Conservation (phyloP, 305 asterid species). For the Solanum aculeatissimum region DNA sequence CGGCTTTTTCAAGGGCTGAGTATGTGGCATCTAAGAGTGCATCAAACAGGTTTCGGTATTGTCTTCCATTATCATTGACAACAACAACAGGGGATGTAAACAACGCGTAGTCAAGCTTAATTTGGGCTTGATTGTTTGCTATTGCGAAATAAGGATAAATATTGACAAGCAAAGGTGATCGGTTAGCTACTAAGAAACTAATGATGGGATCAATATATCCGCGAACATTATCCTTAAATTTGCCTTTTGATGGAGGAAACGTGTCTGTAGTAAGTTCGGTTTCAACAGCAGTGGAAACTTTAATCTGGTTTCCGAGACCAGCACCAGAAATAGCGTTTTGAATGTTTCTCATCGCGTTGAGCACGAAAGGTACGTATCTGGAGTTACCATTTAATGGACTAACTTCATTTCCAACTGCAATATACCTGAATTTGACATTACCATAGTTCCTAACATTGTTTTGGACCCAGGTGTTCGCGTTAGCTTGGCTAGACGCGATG, state of each 20-base stretch:
- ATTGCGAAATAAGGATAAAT: conserved; percentile 32
- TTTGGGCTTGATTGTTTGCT: not conserved
- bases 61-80: conserved; percentile 21
- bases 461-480: conserved; percentile 47
- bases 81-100: conserved; percentile 12
- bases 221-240: conserved; percentile 14
- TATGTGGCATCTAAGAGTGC: conserved; percentile 39
- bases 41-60: conserved; percentile 29
- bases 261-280: conserved; percentile 19
- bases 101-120: conserved; percentile 31
- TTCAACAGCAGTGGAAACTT: conserved; percentile 32
- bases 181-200: conserved; percentile 10
- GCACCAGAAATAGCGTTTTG: conserved; percentile 22
- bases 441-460: conserved; percentile 27
- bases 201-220: conserved; percentile 19
- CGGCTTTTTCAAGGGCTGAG: conserved; percentile 37
- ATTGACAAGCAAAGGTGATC: conserved; percentile 26
- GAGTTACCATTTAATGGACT: conserved; percentile 16
- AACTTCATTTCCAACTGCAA: conserved; percentile 63
- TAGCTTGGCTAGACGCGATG: conserved; percentile 30
- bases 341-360: conserved; percentile 31
- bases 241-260: conserved; percentile 35
- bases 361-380: conserved; percentile 6
- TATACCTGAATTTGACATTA: conserved; percentile 33
- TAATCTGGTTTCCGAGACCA: conserved; percentile 21